phyloP scores from a whole-genome alignment of 345 rosid genomes.

The Citrus reticulata region DNA sequence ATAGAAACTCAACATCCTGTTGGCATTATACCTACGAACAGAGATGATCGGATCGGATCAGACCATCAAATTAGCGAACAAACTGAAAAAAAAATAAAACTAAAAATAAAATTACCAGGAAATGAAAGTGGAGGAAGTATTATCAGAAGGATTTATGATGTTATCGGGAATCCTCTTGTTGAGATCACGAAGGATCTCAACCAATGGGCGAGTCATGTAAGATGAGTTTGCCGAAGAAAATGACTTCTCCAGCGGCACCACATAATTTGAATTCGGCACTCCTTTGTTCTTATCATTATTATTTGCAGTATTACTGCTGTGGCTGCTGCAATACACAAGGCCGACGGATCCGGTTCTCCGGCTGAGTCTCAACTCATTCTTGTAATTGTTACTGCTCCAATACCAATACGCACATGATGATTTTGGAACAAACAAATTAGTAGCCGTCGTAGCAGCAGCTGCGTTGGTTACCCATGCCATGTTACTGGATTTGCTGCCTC shows the following conservation, averaged over 20 bases:
- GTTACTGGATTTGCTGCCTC: not conserved
- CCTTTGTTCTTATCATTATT: constrained; percentile 39
- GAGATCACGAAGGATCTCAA: constrained; percentile 94
- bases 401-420: not conserved
- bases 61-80: not conserved
- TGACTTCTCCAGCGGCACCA: constrained; percentile 82
- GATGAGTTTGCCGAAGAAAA: constrained; percentile 56
- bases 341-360: constrained; percentile 14
- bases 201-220: constrained; percentile 82
- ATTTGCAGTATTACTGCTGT: constrained; percentile 18
- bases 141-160: constrained; percentile 46
- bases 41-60: not conserved
- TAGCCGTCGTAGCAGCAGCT: not conserved
- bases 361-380: not conserved
- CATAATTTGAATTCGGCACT: constrained; percentile 86
- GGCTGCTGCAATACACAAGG: constrained; percentile 21
- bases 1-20: constrained; percentile 95
- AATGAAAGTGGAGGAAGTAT: constrained; percentile 42
- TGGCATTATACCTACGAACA: constrained; percentile 78
- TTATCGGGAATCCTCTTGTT: constrained; percentile 93
- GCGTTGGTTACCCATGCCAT: constrained; percentile 1
- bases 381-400: not conserved
- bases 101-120: constrained; percentile 55
- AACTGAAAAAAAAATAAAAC: not conserved
- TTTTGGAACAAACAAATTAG: not conserved